Evolutionary conservation across 805 yeast species (phyloP), one percentile per base, ranked within the genome.

Genomic region (Candida manassasensis): DNA sequence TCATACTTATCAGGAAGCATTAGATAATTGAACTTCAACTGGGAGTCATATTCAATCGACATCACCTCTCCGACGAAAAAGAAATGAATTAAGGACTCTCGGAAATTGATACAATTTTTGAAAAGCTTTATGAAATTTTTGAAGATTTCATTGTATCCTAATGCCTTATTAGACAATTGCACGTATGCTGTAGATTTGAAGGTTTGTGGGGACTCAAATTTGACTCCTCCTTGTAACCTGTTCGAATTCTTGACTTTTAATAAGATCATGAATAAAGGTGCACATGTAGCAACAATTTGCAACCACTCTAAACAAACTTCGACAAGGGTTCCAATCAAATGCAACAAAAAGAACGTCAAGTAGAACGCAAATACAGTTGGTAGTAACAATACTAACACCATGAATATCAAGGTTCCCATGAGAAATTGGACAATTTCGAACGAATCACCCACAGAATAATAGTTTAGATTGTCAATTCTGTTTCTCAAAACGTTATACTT

Each of bases 341-440:
- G 66, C 4, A 80, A 63, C 0, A 70, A 41, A 4, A 85, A 82
- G 57, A 88, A 90, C 15, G 81, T 74, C 12, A 79, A 46, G 52
- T 93, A 93, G 53, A 89, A 93, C 10, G 93, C 93, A 45, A 81
- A 54, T 2, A 87, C 82, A 0, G 99, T 93, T 1, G 98, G 98
- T 33, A 88, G 57, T 21, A 94, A 63, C 46, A 88, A 84, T 0
- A 83, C 60, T 35, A 85, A 62, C 11, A 89, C 77, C 32, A 90
- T 86, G 59, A 93, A 93, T 12, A 90, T 58, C 38, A 93, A 69
- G 2, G 96, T 93, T 0, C 98, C 98, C 52, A 90, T 61, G 32
- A 94, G 63, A 37, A 90, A 67, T 50, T 89, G 95, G 53, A 89
- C 96, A 16, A 90, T 63, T 40, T 84, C 90, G 55, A 84, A 90